Conservation (phyloP, 2,329 filamentous ascomycete species). For the Parastagonospora avenae region DNA sequence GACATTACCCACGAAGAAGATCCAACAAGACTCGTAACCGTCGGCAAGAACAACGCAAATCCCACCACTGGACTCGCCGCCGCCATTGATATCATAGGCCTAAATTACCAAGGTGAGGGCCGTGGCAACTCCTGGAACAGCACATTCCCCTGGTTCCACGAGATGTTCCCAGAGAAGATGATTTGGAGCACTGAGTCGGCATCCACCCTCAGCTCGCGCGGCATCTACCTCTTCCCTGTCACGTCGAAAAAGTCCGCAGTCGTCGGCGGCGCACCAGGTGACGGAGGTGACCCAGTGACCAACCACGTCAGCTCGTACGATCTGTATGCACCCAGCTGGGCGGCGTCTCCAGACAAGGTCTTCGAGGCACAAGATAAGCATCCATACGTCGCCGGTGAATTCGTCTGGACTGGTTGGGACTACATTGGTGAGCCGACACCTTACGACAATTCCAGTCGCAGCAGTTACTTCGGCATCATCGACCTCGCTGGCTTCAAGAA, state of each 20-base stretch:
- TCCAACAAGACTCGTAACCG: slow-evolving; percentile 52
- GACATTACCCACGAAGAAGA: slow-evolving; percentile 56
- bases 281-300: slow-evolving; percentile 43
- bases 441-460: slow-evolving; percentile 54
- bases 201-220: slow-evolving; percentile 56
- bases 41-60: slow-evolving; percentile 55
- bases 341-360: slow-evolving; percentile 59
- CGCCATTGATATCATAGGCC: slow-evolving; percentile 55
- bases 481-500: slow-evolving; percentile 64
- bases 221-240: slow-evolving; percentile 61
- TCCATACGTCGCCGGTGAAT: slow-evolving; percentile 60
- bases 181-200: slow-evolving; percentile 37
- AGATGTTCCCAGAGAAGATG: slow-evolving; percentile 55
- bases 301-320: slow-evolving; percentile 58
- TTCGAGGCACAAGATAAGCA: slow-evolving; percentile 56
- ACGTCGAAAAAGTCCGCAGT: slow-evolving; percentile 46
- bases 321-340: slow-evolving; percentile 56
- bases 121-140: slow-evolving; percentile 43
- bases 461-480: slow-evolving; percentile 62
- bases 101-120: slow-evolving; percentile 64
- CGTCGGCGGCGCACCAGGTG: slow-evolving; percentile 40
- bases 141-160: slow-evolving; percentile 54
- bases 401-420: slow-evolving; percentile 59
- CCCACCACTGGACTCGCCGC: slow-evolving; percentile 48
- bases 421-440: slow-evolving; percentile 60